Conservation (phyloP, 306 rosid species). For the Prunus dulcis region DNA sequence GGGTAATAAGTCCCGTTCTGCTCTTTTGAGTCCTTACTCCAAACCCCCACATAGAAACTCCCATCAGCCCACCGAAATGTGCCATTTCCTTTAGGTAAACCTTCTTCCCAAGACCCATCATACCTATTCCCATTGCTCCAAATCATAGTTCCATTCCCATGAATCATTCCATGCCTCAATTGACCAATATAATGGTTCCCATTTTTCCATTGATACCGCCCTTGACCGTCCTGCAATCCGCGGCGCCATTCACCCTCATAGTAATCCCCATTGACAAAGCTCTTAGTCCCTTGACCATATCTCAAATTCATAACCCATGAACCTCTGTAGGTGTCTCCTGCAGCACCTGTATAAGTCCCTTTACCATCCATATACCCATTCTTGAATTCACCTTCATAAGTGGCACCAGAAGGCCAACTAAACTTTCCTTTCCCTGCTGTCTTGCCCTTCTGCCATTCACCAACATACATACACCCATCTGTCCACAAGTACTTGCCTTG, state of each 20-base stretch:
- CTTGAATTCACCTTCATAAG: constrained; percentile 84
- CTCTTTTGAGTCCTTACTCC: constrained; percentile 62
- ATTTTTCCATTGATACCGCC: constrained; percentile 81
- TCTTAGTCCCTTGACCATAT: constrained; percentile 69
- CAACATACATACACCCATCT: constrained; percentile 90
- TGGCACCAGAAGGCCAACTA: constrained; percentile 95
- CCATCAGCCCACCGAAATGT: constrained; percentile 70
- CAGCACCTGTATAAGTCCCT: constrained; percentile 68
- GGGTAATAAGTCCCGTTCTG: constrained; percentile 64
- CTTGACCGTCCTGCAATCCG: constrained; percentile 76
- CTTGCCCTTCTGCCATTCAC: constrained; percentile 77
- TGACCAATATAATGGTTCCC: constrained; percentile 74
- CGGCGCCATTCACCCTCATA: constrained; percentile 93
- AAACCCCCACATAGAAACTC: constrained; percentile 67
- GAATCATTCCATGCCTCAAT: constrained; percentile 64
- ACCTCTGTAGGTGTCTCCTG: constrained; percentile 75
- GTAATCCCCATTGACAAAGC: constrained; percentile 71
- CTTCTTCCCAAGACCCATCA: constrained; percentile 87
- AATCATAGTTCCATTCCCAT: constrained; percentile 73
- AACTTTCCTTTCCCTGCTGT: constrained; percentile 70
- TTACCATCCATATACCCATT: constrained; percentile 69
- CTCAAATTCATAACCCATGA: constrained; percentile 76
- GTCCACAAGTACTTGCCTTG: constrained; percentile 79
- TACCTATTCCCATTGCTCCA: constrained; percentile 68
- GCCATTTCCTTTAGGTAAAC: constrained; percentile 79